phyloP scores from a whole-genome alignment of 805 yeast species.

The Phaffomyces opuntiae region DNA sequence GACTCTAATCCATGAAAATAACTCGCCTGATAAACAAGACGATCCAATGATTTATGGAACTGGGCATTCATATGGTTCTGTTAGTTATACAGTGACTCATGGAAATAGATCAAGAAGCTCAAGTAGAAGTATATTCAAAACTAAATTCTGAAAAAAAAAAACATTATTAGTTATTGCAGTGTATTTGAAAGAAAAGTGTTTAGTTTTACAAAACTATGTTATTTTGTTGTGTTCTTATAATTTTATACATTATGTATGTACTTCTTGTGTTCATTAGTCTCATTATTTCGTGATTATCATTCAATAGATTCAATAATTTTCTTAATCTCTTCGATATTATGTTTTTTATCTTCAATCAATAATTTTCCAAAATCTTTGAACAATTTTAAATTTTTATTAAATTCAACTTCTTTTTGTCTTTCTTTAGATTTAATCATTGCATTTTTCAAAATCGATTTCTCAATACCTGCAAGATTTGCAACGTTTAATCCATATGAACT shows the following conservation, averaged over 20 bases:
- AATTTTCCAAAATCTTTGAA: background rate
- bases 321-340: background rate
- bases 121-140: slow-evolving; percentile 27
- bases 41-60: slow-evolving; percentile 43
- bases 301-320: background rate
- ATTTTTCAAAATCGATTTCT: slow-evolving; percentile 77
- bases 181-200: background rate
- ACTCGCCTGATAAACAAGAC: slow-evolving; percentile 27
- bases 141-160: slow-evolving; percentile 12
- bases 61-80: slow-evolving; percentile 33
- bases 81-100: slow-evolving; percentile 32
- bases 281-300: background rate
- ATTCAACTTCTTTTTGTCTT: slow-evolving; percentile 48
- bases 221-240: too few species aligned
- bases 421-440: slow-evolving; percentile 87
- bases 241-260: too few species aligned
- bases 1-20: slow-evolving; percentile 70
- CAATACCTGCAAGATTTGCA: slow-evolving; percentile 91
- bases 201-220: too few species aligned
- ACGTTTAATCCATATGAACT: slow-evolving; percentile 97
- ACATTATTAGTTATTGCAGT: too few species aligned
- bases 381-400: slow-evolving; percentile 1
- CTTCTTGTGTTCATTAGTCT: background rate
- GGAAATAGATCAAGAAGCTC: slow-evolving; percentile 31
- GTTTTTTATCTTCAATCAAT: background rate